phyloP scores from a whole-genome alignment of 805 yeast species.

The Yamadazyma paraphyllophila region DNA sequence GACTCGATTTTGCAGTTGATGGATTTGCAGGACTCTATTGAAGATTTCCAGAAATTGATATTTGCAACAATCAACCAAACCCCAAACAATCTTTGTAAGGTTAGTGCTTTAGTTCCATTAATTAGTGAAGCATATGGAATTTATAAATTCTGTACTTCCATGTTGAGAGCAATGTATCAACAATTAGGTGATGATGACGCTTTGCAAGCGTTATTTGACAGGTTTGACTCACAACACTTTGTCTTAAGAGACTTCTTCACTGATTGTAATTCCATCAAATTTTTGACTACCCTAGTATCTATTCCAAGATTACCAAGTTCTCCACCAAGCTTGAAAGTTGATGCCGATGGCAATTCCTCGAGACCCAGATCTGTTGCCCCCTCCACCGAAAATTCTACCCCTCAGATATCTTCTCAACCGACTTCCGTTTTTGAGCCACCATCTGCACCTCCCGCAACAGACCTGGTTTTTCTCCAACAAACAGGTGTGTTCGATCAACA shows the following conservation, averaged over 20 bases:
- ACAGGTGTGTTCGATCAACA: slow-evolving; percentile 56
- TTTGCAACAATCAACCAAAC: slow-evolving; percentile 68
- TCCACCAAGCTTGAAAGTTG: slow-evolving; percentile 59
- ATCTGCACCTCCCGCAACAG: slow-evolving; percentile 36
- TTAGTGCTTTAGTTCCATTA: slow-evolving; percentile 84
- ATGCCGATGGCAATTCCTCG: slow-evolving; percentile 25
- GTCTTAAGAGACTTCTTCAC: slow-evolving; percentile 78
- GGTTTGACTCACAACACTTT: slow-evolving; percentile 72
- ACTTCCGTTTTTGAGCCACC: slow-evolving; percentile 30
- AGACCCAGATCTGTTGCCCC: slow-evolving; percentile 24
- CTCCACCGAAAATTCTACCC: slow-evolving; percentile 18
- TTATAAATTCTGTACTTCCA: slow-evolving; percentile 81
- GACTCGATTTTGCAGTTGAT: slow-evolving; percentile 83
- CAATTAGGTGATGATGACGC: slow-evolving; percentile 74
- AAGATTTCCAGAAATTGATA: slow-evolving; percentile 71
- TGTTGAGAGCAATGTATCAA: slow-evolving; percentile 84
- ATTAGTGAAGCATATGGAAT: slow-evolving; percentile 92
- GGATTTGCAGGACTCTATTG: slow-evolving; percentile 81
- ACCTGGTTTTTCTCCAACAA: slow-evolving; percentile 46
- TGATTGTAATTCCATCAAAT: slow-evolving; percentile 83
- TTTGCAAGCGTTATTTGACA: slow-evolving; percentile 65
- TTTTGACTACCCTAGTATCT: slow-evolving; percentile 74
- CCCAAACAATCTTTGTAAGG: slow-evolving; percentile 67
- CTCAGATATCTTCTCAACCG: slow-evolving; percentile 48
- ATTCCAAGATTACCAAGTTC: slow-evolving; percentile 64